These are phyloP conservation scores for Mucor mucedo DNA, from an alignment of 371 early-diverging fungal genomes.

Conservation along the genomic window DNA sequence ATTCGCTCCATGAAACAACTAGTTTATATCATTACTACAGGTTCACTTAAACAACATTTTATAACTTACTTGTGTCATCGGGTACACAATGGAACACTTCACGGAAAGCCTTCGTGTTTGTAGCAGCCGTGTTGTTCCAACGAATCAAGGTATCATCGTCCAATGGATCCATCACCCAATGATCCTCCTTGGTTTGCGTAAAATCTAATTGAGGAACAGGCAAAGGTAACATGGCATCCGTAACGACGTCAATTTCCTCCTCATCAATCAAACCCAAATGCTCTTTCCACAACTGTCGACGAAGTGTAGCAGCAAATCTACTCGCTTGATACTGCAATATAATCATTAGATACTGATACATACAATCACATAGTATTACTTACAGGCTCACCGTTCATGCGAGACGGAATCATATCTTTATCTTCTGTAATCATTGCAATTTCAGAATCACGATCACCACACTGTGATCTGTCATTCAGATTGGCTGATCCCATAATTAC, in stretches of 20 bases:
- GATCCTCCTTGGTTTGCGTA: constrained; percentile 45
- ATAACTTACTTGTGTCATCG: constrained; percentile 59
- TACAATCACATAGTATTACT: constrained; percentile 8
- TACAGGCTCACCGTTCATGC: constrained; percentile 77
- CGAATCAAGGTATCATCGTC: constrained; percentile 52
- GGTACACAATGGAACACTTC: constrained; percentile 79
- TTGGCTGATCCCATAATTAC: constrained; percentile 92
- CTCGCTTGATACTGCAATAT: constrained; percentile 57
- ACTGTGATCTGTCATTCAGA: constrained; percentile 89
- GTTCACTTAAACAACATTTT: background rate
- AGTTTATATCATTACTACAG: background rate
- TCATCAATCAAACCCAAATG: constrained; percentile 76
- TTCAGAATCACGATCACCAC: constrained; percentile 92
- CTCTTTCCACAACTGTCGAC: constrained; percentile 83
- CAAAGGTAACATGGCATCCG: constrained; percentile 54
- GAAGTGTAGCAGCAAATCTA: constrained; percentile 73
- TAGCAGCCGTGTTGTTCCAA: constrained; percentile 63
- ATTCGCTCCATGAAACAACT: constrained; percentile 69
- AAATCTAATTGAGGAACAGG: constrained; percentile 46
- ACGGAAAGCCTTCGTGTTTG: constrained; percentile 69
- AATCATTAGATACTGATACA: background rate
- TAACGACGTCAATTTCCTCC: constrained; percentile 52
- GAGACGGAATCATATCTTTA: constrained; percentile 65
- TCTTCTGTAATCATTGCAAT: constrained; percentile 85
- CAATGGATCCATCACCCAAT: constrained; percentile 65